Conservation (phyloP, 805 yeast genomes). For the Yarrowia sp. region DNA sequence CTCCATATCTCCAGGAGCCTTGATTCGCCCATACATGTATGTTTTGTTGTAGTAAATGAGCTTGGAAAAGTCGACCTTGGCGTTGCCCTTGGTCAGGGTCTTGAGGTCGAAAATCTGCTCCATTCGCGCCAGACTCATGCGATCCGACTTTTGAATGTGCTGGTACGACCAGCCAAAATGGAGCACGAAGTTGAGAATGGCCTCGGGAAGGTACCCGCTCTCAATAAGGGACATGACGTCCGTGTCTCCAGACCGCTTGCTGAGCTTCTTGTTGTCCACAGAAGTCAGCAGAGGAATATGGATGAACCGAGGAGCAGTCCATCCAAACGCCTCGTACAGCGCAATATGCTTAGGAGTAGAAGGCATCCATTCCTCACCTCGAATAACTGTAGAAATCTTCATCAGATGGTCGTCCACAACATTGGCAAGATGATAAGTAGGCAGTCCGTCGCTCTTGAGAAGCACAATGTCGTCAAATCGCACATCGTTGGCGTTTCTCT, state of each 20-base stretch:
- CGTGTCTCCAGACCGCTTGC: constrained; percentile 81
- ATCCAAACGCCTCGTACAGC: constrained; percentile 77
- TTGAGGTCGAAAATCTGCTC: constrained; percentile 57
- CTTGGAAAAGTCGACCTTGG: constrained; percentile 80
- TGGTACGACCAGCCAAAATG: constrained; percentile 94
- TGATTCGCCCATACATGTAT: constrained; percentile 50
- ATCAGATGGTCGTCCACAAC: constrained; percentile 92
- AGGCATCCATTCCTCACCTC: constrained; percentile 98
- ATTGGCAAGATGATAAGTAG: constrained; percentile 95
- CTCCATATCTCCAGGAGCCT: constrained; percentile 42
- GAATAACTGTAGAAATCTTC: constrained; percentile 87
- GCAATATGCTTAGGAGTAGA: constrained; percentile 95
- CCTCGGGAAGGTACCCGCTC: constrained; percentile 77
- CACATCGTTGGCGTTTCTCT: constrained; percentile 61
- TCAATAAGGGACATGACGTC: constrained; percentile 59
- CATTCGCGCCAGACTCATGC: constrained; percentile 44
- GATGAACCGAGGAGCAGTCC: constrained; percentile 76
- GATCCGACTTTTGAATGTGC: constrained; percentile 33
- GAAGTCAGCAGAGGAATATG: constrained; percentile 89
- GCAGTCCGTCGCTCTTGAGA: constrained; percentile 88
- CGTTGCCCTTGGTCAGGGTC: constrained; percentile 86
- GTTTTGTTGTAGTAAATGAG: constrained; percentile 72
- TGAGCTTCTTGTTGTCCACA: constrained; percentile 55
- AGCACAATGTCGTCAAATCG: constrained; percentile 88
- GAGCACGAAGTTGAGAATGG: constrained; percentile 80